A percentile compares a stretch with the other conserved stretches of the same genome.
phyloP scores from a whole-genome alignment of 352 stramenopile species.

The Plasmopara viticola region DNA sequence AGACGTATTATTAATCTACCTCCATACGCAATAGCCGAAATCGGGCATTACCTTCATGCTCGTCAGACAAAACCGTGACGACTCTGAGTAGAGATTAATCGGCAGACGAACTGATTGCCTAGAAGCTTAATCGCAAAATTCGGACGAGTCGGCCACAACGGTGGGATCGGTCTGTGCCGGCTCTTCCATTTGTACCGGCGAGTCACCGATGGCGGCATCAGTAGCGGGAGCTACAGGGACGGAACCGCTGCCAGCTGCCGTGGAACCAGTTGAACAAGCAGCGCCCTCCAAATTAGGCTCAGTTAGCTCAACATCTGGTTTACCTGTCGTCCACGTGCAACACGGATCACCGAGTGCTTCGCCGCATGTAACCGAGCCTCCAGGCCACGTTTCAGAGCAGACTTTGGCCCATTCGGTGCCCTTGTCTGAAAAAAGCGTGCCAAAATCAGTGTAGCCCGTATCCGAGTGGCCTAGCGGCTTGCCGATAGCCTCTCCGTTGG shows the following conservation, averaged over 20 bases:
- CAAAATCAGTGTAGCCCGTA: constrained; percentile 39
- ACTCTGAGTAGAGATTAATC: no score
- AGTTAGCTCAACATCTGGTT: constrained; percentile 30
- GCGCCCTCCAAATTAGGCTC: constrained; percentile 30
- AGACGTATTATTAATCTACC: no score
- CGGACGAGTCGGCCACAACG: constrained; percentile 20
- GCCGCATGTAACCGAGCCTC: constrained; percentile 33
- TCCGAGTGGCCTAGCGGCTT: constrained; percentile 32
- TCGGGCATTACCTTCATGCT: no score
- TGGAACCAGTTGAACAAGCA: constrained; percentile 23
- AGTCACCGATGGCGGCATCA: constrained; percentile 5
- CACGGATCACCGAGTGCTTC: constrained; percentile 27
- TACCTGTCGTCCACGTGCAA: constrained; percentile 39
- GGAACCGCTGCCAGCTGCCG: constrained; percentile 12
- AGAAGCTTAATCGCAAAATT: constrained; percentile 27
- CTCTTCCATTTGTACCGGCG: constrained; percentile 13
- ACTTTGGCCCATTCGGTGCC: constrained; percentile 31
- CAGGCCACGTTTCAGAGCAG: constrained; percentile 37
- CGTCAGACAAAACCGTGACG: no score
- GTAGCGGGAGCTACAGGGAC: constrained; percentile 7
- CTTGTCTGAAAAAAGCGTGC: constrained; percentile 34
- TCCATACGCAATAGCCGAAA: no score
- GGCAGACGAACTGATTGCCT: neutral
- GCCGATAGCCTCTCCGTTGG: constrained; percentile 39
- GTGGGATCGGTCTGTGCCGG: constrained; percentile 11